These are phyloP conservation scores for Trichoderma brevicompactum DNA, from an alignment of 2,329 filamentous ascomycete species.

Conservation along the genomic window DNA sequence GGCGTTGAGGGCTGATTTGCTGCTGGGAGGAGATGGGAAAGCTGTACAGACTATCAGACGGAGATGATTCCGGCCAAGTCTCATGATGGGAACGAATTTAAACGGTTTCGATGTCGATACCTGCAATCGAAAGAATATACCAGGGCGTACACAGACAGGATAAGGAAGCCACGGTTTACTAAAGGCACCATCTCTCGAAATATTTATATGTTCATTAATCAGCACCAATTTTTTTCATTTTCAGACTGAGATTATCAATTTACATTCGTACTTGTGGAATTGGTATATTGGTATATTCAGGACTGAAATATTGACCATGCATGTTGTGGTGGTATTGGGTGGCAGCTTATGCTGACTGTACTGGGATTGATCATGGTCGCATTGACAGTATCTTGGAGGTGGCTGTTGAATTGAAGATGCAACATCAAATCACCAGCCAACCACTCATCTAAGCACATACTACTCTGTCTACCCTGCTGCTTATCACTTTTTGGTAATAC, in stretches of 20 bases:
- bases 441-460: not conserved
- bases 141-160: slow-evolving; percentile 13
- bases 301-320: too few species aligned
- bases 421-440: not conserved
- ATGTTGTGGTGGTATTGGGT: too few species aligned
- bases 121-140: slow-evolving; percentile 13
- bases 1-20: slow-evolving; percentile 18
- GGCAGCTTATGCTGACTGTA: not conserved
- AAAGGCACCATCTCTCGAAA: slow-evolving; percentile 8
- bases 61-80: not conserved
- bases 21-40: slow-evolving; percentile 1
- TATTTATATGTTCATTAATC: slow-evolving; percentile 22
- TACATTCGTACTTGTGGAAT: not conserved
- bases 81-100: not conserved
- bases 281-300: not conserved
- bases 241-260: not conserved
- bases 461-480: not conserved
- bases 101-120: not conserved
- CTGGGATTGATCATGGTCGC: too few species aligned
- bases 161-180: slow-evolving; percentile 1
- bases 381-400: too few species aligned
- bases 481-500: not conserved
- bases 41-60: slow-evolving; percentile 8
- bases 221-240: not conserved
- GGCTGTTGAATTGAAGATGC: not conserved